Base-by-base conservation (phyloP, 768 basidiomycete genomes). In the Rhizopogon sp. region DNA sequence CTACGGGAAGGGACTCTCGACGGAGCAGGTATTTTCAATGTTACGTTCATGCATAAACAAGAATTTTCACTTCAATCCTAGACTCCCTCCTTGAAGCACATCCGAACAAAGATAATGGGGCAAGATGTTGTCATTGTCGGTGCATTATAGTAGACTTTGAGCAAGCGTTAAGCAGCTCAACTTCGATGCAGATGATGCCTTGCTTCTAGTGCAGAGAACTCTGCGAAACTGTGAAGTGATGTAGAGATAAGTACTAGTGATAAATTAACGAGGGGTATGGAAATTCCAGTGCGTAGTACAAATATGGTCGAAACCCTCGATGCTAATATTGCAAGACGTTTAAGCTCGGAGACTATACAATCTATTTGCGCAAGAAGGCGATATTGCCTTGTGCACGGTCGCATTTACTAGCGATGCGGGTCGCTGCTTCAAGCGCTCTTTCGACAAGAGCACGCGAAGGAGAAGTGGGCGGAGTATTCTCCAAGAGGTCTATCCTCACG, bases 371-470 rank as follows among this genome's bases (percentile, higher is more conserved):
- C 35, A 70, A 71, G 66, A 81, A 81, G 37, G 74, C 73, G 22
- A 74, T 70, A 58, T 84, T 83, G 46, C 70, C 75, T 64, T 87
- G 85, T 14, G 82, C 83, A 17, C 72, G 74, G 61, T 87, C 80
- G 56, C 85, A 86, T 58, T 78, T 77, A 63, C 73, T 66, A 40
- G 85, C 85, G 49, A 87, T 82, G n/a, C 80, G 72, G 39, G 70
- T 60, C 25, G 84, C 81, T 45, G 74, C 77, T 55, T 84, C 80
- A 40, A 82, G 70, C 14, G 85, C 85, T 6, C 76, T 75, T 65
- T 82, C 80, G 6, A 85, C 79, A 45, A 85, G 70, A 14, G 74
- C 70, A 43, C 75, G 74, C 0, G 82, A 78, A 2, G 76, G 75
- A 13, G 76, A 81, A 11, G 74, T 72, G 7, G 66, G 52, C 17